Conservation (phyloP, 208 protist species). For the Trypanosoma scelopori region DNA sequence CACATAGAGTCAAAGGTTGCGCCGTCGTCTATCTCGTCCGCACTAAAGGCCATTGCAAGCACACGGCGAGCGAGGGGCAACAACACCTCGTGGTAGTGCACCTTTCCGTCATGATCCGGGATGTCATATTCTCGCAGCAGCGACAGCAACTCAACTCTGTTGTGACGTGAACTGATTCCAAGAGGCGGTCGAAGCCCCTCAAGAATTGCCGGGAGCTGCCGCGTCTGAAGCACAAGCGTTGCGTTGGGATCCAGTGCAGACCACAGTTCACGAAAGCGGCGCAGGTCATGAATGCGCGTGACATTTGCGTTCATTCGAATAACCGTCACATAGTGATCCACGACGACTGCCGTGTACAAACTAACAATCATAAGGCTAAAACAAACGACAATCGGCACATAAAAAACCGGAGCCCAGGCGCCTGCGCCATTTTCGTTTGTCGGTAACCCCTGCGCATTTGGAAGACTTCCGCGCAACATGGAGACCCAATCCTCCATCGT, state of each 20-base stretch:
- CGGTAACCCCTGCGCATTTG: constrained; percentile 43
- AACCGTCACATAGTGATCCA: constrained; percentile 82
- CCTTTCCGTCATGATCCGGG: constrained; percentile 69
- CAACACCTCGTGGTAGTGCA: constrained; percentile 89
- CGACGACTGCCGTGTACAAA: constrained; percentile 82
- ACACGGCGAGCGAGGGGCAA: constrained; percentile 80
- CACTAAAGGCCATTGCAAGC: constrained; percentile 76
- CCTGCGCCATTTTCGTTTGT: constrained; percentile 66
- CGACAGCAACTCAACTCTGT: constrained; percentile 76
- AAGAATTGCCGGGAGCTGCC: constrained; percentile 66
- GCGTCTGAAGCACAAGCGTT: constrained; percentile 59
- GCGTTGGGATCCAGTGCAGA: constrained; percentile 71
- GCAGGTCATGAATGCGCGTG: constrained; percentile 71
- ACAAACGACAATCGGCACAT: constrained; percentile 77
- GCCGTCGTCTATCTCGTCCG: constrained; percentile 45
- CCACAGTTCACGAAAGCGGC: constrained; percentile 79
- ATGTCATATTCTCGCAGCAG: constrained; percentile 89
- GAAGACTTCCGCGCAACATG: constrained; percentile 79
- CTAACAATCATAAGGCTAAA: constrained; percentile 73
- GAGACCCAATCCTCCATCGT: constrained; percentile 89
- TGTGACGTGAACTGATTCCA: constrained; percentile 64
- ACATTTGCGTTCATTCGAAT: constrained; percentile 69
- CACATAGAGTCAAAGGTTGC: constrained; percentile 61
- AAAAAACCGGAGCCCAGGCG: constrained; percentile 86
- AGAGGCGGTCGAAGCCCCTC: constrained; percentile 83